These are phyloP conservation scores for Fusarium xyrophilum DNA, from an alignment of 2,329 filamentous ascomycete genomes.

Conservation along the genomic window DNA sequence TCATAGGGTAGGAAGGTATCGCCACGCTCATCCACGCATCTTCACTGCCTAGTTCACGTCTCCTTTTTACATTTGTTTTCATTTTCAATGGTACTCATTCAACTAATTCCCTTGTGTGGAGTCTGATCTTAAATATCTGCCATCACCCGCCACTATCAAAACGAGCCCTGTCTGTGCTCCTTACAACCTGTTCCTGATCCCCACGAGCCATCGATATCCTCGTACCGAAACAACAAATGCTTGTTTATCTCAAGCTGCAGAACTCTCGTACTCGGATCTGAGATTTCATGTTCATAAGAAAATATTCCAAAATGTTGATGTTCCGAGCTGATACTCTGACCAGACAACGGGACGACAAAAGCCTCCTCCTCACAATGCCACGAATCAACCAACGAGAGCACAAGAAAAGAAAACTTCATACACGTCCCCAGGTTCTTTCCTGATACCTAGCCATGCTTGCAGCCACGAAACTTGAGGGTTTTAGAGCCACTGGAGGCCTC, in stretches of 20 bases:
- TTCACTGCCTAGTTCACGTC: constrained; percentile 3
- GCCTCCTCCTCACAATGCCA: neutral
- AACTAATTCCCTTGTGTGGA: neutral
- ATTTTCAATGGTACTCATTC: neutral
- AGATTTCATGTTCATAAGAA: fast-evolving
- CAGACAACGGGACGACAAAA: neutral
- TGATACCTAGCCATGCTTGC: neutral
- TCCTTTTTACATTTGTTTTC: neutral
- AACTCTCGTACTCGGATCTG: neutral
- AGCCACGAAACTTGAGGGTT: neutral
- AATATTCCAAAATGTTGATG: neutral
- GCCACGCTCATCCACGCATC: constrained; percentile 11
- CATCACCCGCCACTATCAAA: neutral
- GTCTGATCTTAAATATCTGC: neutral
- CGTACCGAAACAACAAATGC: neutral
- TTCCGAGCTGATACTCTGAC: neutral
- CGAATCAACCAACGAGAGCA: neutral
- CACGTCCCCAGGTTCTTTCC: no score
- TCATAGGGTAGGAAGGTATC: constrained; percentile 3
- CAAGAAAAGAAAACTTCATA: neutral
- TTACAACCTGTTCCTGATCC: neutral
- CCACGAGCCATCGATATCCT: neutral
- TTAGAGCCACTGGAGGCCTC: neutral
- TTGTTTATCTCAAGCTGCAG: no score
- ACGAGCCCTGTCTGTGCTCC: neutral